Base-by-base conservation (phyloP, 2,329 filamentous ascomycete species). In the Pestalotiopsis sp. region DNA sequence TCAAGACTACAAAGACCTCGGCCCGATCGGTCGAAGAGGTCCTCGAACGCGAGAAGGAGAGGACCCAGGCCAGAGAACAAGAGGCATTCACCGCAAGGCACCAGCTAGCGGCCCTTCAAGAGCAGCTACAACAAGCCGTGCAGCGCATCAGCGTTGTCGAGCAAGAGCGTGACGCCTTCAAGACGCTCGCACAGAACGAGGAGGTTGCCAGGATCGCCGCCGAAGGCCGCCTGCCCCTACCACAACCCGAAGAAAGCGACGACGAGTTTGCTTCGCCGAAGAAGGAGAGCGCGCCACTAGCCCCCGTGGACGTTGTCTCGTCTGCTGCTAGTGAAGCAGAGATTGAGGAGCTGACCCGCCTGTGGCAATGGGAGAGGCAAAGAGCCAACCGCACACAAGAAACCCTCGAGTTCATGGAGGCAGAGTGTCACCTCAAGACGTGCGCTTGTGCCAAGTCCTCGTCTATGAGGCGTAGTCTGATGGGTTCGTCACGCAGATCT, bases 101-200 rank as follows among this genome's bases (percentile, higher is more conserved):
- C 75, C 85, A 90, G 73, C 84, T 93, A 67, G 88, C 90, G 66
- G 85, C 87, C 56, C 79, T 90, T 65, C 87, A 92, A 72, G 90
- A 93, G 75, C 89, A 93, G 77, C 83, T 94, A 2, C 84, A 90
- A 27, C 86, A 90, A 70, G 84, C 91, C 20, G 83, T 87, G 62
- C 89, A 91, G 71, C 86, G 85, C 61, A 84, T 92, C 73, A 89
- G 87, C 77, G 81, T 91, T 39, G 84, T 92, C 17, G 91, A 94
- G 76, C 89, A 92, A 76, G 92, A 95, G 79, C 90, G 91, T 7
- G 92, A 94, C 77, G 89, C 91, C 3, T 87, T 93, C 76, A 93
- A 92, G 81, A 90, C 88, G 2, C 89, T 90, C 65, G 87, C 92
- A 39, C 87, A 92, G 80, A 92, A 92, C 74, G 91, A 94, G 75